Percentiles rank a stretch among this genome's conserved stretches.
phyloP scores from a whole-genome alignment of 148 eudicot species.

The Vaccinium darrowii region DNA sequence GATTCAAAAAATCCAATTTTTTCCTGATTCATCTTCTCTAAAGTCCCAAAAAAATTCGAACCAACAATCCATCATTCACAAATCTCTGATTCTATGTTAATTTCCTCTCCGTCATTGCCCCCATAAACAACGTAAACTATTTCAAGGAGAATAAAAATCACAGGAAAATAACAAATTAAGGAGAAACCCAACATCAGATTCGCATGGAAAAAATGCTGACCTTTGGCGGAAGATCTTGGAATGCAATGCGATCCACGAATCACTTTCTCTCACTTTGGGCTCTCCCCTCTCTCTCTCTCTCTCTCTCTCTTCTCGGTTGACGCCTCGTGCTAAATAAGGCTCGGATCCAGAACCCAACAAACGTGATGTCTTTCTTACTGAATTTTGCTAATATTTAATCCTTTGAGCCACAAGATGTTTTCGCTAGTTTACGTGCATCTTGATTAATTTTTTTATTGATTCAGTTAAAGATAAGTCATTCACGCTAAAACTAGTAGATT shows the following conservation, averaged over 20 bases:
- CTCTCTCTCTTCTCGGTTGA: conserved; percentile 1
- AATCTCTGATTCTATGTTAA: background rate
- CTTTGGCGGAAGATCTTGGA: conserved; percentile 17
- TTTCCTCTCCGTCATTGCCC: background rate
- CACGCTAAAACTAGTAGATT: too few species aligned
- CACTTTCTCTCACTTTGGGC: background rate
- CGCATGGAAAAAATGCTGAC: background rate
- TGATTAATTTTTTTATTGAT: too few species aligned
- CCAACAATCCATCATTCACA: background rate
- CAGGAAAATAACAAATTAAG: background rate
- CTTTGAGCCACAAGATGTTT: too few species aligned
- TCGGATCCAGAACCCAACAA: background rate
- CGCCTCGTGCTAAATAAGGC: conserved; percentile 1
- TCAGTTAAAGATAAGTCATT: too few species aligned
- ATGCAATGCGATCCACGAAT: conserved; percentile 14
- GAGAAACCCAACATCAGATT: background rate
- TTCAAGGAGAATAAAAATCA: background rate
- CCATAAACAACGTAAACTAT: background rate
- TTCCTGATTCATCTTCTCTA: background rate
- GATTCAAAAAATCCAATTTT: too few species aligned
- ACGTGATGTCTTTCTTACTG: background rate
- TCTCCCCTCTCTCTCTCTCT: background rate
- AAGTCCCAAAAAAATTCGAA: background rate
- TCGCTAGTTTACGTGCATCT: too few species aligned
- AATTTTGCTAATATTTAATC: background rate